A percentile compares a stretch with the other conserved stretches of the same genome.
These are phyloP conservation scores for Mycena capillaripes DNA, from an alignment of 768 basidiomycete genomes.

Conservation along the genomic window DNA sequence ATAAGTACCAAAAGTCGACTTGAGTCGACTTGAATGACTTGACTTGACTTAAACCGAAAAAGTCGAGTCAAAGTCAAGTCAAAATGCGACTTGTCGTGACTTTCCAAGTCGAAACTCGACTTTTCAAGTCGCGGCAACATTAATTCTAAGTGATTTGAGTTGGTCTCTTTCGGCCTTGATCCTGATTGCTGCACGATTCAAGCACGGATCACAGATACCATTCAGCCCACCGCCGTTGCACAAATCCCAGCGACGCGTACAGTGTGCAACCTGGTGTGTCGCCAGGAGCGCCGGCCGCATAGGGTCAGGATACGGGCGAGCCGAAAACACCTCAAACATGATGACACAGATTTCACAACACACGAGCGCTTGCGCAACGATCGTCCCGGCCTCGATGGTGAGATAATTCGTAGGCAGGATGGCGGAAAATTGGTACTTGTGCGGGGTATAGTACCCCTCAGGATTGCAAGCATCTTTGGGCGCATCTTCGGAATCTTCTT, in stretches of 20 bases:
- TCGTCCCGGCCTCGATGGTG: background rate
- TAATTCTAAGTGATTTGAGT: too few relatives aligned
- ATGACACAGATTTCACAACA: background rate
- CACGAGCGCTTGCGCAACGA: background rate
- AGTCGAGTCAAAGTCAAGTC: too few relatives aligned
- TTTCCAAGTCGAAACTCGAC: too few relatives aligned
- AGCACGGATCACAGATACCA: background rate
- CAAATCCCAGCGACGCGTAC: background rate
- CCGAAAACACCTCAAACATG: background rate
- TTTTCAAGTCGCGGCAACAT: too few relatives aligned
- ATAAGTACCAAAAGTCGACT: too few relatives aligned
- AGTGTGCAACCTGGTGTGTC: background rate
- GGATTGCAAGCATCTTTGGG: background rate
- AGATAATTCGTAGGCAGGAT: conserved; percentile 9
- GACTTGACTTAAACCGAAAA: too few relatives aligned
- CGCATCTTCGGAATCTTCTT: conserved; percentile 18
- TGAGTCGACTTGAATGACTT: too few relatives aligned
- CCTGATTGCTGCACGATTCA: background rate
- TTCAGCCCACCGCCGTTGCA: background rate
- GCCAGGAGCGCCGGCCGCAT: background rate
- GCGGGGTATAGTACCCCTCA: background rate
- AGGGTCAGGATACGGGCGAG: background rate
- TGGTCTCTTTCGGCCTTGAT: background rate
- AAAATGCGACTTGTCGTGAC: too few relatives aligned
- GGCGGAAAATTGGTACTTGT: background rate